Base-by-base conservation (phyloP, 2,329 filamentous ascomycete species). In the Colletotrichum musae region DNA sequence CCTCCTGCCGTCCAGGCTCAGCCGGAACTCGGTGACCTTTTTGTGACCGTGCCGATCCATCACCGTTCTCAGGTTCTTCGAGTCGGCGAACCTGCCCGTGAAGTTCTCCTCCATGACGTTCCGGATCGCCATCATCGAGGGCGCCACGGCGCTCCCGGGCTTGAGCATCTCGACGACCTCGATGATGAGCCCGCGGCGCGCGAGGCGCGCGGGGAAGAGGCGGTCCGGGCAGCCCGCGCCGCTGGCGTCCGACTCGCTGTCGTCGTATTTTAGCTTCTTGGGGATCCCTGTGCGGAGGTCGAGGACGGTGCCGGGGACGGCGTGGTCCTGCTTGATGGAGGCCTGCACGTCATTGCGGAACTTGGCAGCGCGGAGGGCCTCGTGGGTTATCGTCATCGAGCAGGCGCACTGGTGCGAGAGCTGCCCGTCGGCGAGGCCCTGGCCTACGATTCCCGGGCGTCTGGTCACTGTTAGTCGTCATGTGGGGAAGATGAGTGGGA, bases 291-390 rank as follows among this genome's bases (percentile, higher is more conserved):
- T 79, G 5, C 80, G 76, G 6, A 81, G 59, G 24, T 85, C 81
- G 6, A 91, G 79, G n/a, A 91, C 78, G 0, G 89, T 92, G 3
- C 90, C 90, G 1, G 87, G 86, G 78, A 92, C 85, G 0, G 89
- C 86, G 5, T 79, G 76, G 32, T 83, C 74, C 6, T 81, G 72
- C 5, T 75, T 72, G 13, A 88, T 72, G 1, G 89, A 80, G 0
- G 72, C 73, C 32, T 84, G 75, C 1, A 87, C 77, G 70, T 93
- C 91, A 36, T 77, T 78, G 56, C 83, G 81, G 73, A 93, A 91
- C 66, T 89, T 91, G 9, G 77, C 81, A 1, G 89, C 83, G 18
- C 86, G 84, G 0, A 93, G 82, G 1, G 79, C 79, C 28, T 91
- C 86, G 72, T 90, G 88, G 1, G 82, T 86, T 64, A 91, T 80